These are phyloP conservation scores for Cucurbita ficifolia DNA, from an alignment of 306 rosid genomes.

Conservation along the genomic window DNA sequence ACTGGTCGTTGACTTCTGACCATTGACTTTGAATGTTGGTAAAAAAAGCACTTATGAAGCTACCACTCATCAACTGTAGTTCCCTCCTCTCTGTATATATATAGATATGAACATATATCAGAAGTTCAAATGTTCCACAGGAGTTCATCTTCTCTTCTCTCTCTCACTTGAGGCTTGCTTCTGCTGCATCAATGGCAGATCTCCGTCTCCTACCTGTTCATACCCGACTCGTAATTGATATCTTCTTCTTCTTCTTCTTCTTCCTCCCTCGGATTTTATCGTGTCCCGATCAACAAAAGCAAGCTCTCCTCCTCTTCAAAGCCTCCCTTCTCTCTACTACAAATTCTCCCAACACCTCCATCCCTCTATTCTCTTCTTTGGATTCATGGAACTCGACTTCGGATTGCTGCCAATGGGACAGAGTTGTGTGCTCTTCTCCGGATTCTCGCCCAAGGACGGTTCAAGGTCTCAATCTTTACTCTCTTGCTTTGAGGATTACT, in stretches of 20 bases:
- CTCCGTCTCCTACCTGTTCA: background rate
- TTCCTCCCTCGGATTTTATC: background rate
- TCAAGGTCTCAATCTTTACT: conserved; percentile 2
- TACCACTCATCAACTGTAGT: background rate
- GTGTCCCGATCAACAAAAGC: conserved; percentile 13
- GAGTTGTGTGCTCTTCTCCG: conserved; percentile 2
- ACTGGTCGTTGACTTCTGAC: too few species aligned
- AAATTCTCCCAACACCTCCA: background rate
- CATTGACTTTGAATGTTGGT: too few species aligned
- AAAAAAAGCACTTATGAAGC: too few species aligned
- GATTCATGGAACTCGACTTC: conserved; percentile 13
- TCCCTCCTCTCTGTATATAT: background rate
- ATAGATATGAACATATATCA: background rate
- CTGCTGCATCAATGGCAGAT: conserved; percentile 5
- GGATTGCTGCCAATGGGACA: conserved; percentile 16
- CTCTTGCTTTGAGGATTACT: background rate
- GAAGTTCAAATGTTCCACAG: background rate
- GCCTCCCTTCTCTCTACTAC: background rate
- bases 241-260: background rate
- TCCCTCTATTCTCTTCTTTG: background rate
- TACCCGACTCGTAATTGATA: background rate
- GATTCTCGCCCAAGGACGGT: background rate
- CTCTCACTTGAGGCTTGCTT: background rate
- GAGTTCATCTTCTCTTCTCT: background rate
- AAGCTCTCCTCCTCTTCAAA: conserved; percentile 14